These are phyloP conservation scores for Pseudofabraea citricarpa DNA, from an alignment of 2,329 filamentous ascomycete species.

Conservation along the genomic window DNA sequence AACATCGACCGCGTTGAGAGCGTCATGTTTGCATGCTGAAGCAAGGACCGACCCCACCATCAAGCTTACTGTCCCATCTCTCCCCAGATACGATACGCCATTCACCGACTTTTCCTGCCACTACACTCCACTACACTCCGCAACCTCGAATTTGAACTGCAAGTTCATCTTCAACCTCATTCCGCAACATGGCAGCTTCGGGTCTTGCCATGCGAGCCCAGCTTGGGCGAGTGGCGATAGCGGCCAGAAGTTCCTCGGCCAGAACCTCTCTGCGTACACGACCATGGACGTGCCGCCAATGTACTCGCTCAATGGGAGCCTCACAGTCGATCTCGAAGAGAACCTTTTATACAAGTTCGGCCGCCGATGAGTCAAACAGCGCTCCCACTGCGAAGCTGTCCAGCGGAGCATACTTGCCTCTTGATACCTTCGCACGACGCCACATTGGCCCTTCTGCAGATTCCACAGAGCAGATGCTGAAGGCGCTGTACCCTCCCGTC, in stretches of 20 bases:
- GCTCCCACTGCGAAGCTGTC: conserved; percentile 12
- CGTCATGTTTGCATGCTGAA: no score
- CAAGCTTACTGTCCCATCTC: no score
- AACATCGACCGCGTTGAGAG: no score
- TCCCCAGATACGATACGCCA: no score
- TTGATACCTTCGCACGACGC: conserved; percentile 64
- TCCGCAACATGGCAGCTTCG: conserved; percentile 17
- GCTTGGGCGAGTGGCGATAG: conserved; percentile 15
- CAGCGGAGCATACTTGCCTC: conserved; percentile 36
- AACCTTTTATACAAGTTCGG: conserved; percentile 28
- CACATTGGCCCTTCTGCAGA: conserved; percentile 80
- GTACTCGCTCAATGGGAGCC: conserved; percentile 9
- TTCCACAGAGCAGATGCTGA: conserved; percentile 73
- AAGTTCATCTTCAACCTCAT: background rate
- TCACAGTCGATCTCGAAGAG: conserved; percentile 14
- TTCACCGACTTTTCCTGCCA: no score
- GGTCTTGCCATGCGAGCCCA: conserved; percentile 18
- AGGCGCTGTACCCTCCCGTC: conserved; percentile 68
- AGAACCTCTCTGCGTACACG: conserved; percentile 13
- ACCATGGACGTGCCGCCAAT: conserved; percentile 18
- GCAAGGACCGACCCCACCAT: no score
- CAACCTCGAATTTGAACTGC: conserved; percentile 1
- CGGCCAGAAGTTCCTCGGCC: conserved; percentile 11
- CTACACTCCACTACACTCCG: no score
- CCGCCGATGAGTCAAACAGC: conserved; percentile 21